These are phyloP conservation scores for Cladosporium sp. DNA, from an alignment of 2,329 filamentous ascomycete genomes.

Conservation along the genomic window DNA sequence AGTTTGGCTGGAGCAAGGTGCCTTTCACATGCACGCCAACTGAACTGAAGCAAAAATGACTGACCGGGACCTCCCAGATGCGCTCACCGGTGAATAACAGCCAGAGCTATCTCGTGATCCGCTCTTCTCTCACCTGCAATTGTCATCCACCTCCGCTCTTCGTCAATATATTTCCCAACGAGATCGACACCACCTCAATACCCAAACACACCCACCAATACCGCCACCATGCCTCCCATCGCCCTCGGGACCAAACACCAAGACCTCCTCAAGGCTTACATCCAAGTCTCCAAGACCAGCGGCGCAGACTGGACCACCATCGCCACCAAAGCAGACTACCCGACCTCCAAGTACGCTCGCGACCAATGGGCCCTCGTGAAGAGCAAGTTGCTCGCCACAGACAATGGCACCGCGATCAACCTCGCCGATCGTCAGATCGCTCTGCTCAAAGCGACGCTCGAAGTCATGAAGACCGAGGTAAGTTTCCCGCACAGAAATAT, in stretches of 20 bases:
- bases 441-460: constrained; percentile 27
- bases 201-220: constrained; percentile 26
- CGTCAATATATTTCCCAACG: not conserved
- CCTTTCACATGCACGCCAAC: not conserved
- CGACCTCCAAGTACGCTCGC: constrained; percentile 23
- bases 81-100: not conserved
- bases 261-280: constrained; percentile 19
- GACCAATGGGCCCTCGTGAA: constrained; percentile 19
- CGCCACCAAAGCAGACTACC: constrained; percentile 18
- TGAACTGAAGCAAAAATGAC: not conserved
- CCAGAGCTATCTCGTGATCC: not conserved
- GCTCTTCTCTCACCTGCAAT: not conserved
- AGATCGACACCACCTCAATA: not conserved
- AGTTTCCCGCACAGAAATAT: not conserved
- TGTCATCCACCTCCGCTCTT: not conserved
- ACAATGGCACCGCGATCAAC: constrained; percentile 20
- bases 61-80: not conserved
- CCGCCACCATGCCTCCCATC: constrained; percentile 6
- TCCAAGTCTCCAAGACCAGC: constrained; percentile 4
- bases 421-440: constrained; percentile 28
- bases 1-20: not conserved
- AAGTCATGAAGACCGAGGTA: constrained; percentile 27
- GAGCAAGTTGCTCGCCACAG: constrained; percentile 19
- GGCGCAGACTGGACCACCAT: constrained; percentile 15
- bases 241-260: constrained; percentile 7